These are phyloP conservation scores for Noccaea caerulescens DNA, from an alignment of 345 rosid species.

Conservation along the genomic window DNA sequence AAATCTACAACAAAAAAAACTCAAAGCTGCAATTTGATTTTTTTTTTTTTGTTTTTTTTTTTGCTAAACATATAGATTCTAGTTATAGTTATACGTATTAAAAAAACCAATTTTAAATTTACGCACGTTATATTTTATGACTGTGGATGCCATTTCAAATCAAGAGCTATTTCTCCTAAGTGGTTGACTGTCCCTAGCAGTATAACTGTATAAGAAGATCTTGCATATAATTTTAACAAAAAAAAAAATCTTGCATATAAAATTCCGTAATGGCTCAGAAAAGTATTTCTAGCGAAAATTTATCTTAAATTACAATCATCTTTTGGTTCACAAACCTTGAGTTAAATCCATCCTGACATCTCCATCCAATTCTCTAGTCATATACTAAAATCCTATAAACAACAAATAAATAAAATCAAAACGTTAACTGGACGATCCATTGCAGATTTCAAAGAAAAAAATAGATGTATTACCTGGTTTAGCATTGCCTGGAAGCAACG, in stretches of 20 bases:
- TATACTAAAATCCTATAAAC: not conserved
- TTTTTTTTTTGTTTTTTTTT: too few species aligned
- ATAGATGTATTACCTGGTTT: slow-evolving; percentile 3
- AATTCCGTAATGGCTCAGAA: not conserved
- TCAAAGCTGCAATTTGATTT: too few species aligned
- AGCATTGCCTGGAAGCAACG: slow-evolving; percentile 42
- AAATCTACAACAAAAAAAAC: too few species aligned
- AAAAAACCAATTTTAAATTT: too few species aligned
- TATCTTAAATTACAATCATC: not conserved
- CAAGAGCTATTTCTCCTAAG: not conserved
- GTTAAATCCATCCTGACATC: not conserved
- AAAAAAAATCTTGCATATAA: not conserved
- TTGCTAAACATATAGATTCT: not conserved
- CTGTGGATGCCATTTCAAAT: not conserved
- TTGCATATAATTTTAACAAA: not conserved
- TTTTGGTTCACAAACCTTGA: not conserved
- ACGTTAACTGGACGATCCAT: not conserved
- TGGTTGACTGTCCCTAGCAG: not conserved
- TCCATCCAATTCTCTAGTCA: not conserved
- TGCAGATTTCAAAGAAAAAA: slow-evolving; percentile 4
- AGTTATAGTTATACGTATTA: not conserved
- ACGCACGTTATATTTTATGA: not conserved
- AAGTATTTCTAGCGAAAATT: not conserved
- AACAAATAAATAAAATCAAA: not conserved
- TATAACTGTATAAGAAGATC: too few species aligned